These are phyloP conservation scores for Phytophthora chlamydospora DNA, from an alignment of 352 stramenopile species.

Conservation along the genomic window DNA sequence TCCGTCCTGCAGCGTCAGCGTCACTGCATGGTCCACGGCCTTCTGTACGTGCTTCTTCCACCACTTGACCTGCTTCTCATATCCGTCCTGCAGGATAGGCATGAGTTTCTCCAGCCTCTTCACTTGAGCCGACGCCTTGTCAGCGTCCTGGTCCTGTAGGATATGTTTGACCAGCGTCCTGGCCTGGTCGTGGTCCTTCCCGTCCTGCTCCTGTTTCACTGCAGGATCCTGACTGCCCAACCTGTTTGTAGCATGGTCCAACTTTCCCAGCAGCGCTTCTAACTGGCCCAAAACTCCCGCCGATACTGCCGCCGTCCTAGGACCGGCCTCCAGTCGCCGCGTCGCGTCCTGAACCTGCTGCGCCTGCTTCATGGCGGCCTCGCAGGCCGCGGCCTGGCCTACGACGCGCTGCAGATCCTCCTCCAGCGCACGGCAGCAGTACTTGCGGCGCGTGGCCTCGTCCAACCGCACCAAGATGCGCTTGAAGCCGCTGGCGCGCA, in stretches of 20 bases:
- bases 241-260: constrained; percentile 23
- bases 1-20: constrained; percentile 7
- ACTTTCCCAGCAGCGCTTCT: constrained; percentile 30
- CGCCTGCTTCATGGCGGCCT: constrained; percentile 32
- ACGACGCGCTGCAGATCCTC: constrained; percentile 33
- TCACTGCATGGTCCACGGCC: constrained; percentile 12
- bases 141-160: constrained; percentile 13
- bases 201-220: constrained; percentile 4
- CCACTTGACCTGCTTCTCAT: constrained; percentile 32
- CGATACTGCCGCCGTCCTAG: constrained; percentile 23
- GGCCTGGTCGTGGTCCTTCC: constrained; percentile 16
- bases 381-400: constrained; percentile 25
- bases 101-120: constrained; percentile 26
- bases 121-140: constrained; percentile 8
- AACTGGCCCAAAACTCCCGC: constrained; percentile 42
- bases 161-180: constrained; percentile 27
- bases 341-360: constrained; percentile 48
- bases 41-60: constrained; percentile 37
- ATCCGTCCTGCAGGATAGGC: constrained; percentile 10
- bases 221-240: constrained; percentile 7
- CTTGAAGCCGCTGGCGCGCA: constrained; percentile 41
- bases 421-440: constrained; percentile 36
- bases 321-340: constrained; percentile 29
- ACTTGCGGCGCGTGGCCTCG: constrained; percentile 40
- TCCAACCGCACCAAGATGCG: constrained; percentile 45